A percentile compares a stretch with the other conserved stretches of the same genome.
phyloP scores from a whole-genome alignment of 2,329 filamentous ascomycete genomes.

The Bisporella sp. region DNA sequence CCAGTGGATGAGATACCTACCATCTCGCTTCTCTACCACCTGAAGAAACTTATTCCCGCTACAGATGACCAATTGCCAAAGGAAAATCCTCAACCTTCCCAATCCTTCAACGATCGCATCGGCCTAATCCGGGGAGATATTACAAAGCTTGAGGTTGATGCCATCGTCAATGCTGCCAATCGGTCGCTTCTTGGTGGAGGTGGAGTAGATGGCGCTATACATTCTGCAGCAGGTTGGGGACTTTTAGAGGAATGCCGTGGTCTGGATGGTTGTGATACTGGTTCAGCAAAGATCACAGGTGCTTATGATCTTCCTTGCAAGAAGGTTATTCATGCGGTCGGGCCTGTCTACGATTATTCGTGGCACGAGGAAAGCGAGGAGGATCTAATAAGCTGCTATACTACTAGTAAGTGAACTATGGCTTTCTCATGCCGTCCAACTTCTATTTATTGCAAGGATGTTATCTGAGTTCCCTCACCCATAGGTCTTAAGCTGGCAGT shows the following conservation, averaged over 20 bases:
- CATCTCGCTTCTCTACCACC: constrained; percentile 23
- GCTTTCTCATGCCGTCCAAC: no score
- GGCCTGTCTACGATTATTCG: constrained; percentile 60
- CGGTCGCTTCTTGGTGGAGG: constrained; percentile 70
- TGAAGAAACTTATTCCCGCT: constrained; percentile 22
- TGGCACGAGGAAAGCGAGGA: constrained; percentile 35
- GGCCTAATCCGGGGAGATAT: constrained; percentile 71
- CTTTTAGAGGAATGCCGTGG: constrained; percentile 66
- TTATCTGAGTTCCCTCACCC: neutral
- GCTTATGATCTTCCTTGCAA: constrained; percentile 70
- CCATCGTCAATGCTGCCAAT: constrained; percentile 94
- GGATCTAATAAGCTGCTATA: constrained; percentile 59
- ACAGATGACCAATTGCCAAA: constrained; percentile 12
- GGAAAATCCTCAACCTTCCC: constrained; percentile 32
- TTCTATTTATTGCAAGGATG: neutral
- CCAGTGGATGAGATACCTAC: constrained; percentile 25
- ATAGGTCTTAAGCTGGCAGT: constrained; percentile 59
- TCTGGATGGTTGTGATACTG: constrained; percentile 68
- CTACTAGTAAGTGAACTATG: constrained; percentile 36
- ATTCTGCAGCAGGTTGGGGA: constrained; percentile 65
- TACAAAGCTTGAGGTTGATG: constrained; percentile 68
- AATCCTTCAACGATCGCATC: constrained; percentile 61
- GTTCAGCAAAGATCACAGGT: constrained; percentile 73
- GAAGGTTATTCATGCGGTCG: constrained; percentile 85
- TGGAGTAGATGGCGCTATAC: constrained; percentile 88